Percentiles rank a stretch among this genome's conserved stretches.
phyloP scores from a whole-genome alignment of 345 rosid species.

The Camelina sativa region DNA sequence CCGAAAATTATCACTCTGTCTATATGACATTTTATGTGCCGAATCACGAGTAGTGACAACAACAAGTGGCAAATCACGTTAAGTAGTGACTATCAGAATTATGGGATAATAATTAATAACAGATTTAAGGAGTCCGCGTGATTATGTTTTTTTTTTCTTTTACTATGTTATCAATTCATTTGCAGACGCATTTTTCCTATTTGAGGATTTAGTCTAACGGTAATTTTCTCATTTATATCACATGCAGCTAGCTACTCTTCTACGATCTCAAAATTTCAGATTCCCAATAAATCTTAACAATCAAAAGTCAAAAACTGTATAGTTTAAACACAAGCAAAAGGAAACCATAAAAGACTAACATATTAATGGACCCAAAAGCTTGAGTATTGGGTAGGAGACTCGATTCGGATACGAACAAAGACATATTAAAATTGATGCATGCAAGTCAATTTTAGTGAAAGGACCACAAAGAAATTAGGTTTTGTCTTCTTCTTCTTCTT shows the following conservation, averaged over 20 bases:
- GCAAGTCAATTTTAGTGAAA: slow-evolving; percentile 34
- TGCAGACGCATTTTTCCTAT: too few species aligned
- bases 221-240: background rate
- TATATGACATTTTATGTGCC: too few species aligned
- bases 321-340: background rate
- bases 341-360: background rate
- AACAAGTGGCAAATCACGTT: too few species aligned
- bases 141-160: too few species aligned
- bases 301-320: background rate
- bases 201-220: background rate
- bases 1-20: too few species aligned
- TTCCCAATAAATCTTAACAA: background rate
- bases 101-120: too few species aligned
- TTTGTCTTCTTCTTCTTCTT: slow-evolving; percentile 29
- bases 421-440: slow-evolving; percentile 33
- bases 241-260: background rate
- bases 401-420: slow-evolving; percentile 33
- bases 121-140: too few species aligned
- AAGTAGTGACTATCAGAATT: too few species aligned
- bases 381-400: slow-evolving; percentile 35
- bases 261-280: background rate
- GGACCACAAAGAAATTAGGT: slow-evolving; percentile 43
- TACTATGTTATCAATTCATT: too few species aligned
- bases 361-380: slow-evolving; percentile 27
- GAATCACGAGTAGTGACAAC: too few species aligned